Base-by-base conservation (phyloP, 2,329 filamentous ascomycete species). In the Trichophyton benhamiae region DNA sequence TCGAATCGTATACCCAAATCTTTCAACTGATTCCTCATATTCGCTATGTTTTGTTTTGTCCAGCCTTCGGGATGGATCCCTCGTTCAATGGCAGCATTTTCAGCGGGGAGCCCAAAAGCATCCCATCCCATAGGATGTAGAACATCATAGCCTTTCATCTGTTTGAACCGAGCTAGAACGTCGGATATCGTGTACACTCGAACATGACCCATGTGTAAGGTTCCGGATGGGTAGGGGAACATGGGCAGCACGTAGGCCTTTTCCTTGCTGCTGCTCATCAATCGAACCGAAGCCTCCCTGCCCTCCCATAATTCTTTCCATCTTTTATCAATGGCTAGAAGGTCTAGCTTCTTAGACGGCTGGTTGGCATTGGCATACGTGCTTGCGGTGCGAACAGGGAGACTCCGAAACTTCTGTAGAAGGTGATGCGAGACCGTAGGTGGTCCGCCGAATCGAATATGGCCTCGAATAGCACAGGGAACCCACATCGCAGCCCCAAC, bases 71-170 rank as follows among this genome's bases (percentile, higher is more conserved):
- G 90, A 68, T 88, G 83, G 63, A 92, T 80, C 11, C 89, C 88
- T 64, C 87, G 79, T 74, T 95, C 89, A 62, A 95, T 87, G 7
- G 91, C 91, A 17, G 91, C 91, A 75, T 96, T 96, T 74, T 96
- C 91, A 49, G 91, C 91, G 9, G 91, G 91, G 61, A 96, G 77
- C 1, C 91, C 91, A 75, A 96, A 95, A 3, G 89, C 88, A 78
- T 96, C 91, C 90, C 91, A 96, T 9, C 91, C 91, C 82, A 95
- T 95, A n/a, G 91, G 89, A 65, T 95, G 83, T 60, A 95, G 74
- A 36, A 95, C 89, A 61, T 87, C 76, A 66, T 84, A 80, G 15
- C 90, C 90, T 66, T 86, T 84, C 76, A 95, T 84, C 27, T 81
- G 82, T 68, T 86, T 83, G 70, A 86, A 95, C 60, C 91, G 83